Evolutionary conservation across 169 alveolate species (phyloP), one percentile per base, ranked within the genome.

Genomic region (Cryptosporidium baileyi): DNA sequence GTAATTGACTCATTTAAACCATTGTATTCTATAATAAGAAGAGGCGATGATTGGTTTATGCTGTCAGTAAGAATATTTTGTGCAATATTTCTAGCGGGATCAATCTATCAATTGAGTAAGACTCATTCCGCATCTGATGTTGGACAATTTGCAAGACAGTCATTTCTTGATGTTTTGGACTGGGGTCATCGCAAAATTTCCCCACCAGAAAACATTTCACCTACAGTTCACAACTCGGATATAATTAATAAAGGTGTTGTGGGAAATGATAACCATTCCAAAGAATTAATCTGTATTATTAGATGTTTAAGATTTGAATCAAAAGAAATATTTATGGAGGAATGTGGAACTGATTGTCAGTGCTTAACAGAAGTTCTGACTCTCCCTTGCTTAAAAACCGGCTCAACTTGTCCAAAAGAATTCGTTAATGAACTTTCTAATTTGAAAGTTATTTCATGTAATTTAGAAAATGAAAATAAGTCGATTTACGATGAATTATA

Each of bases 1-100:
- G 95, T 93, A 28, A 82, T 93, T n/a, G 96, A 93, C 82, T 93
- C 96, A 3, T 93, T 93, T 89, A 91, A 67, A 32, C 96, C 96
- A 11, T 44, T 93, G 4, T 90, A 93, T 82, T 82, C 92, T 41
- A 62, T 92, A 79, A 45, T 60, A 26, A 85, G 81, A 63, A 89
- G 96, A 60, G 91, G 81, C 24, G 95, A 93, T 65, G 88, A 89
- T 5, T 63, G 89, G 88, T 32, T 81, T 57, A 80, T 93, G 90
- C 45, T 93, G 40, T 59, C 90, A 43, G 89, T 93, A 57, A 85
- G 96, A 49, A 60, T 91, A 61, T 80, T 92, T 61, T 92, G 95
- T 74, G 90, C 96, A 51, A 88, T 93, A 62, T 79, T 93, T 81
- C 67, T 92, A 51, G 93, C 93, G 59, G 95, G 95, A 54, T 81